Evolutionary conservation across 148 eudicot genomes (phyloP), one percentile per base, ranked within the genome.

Genomic region (Oxyria digyna): DNA sequence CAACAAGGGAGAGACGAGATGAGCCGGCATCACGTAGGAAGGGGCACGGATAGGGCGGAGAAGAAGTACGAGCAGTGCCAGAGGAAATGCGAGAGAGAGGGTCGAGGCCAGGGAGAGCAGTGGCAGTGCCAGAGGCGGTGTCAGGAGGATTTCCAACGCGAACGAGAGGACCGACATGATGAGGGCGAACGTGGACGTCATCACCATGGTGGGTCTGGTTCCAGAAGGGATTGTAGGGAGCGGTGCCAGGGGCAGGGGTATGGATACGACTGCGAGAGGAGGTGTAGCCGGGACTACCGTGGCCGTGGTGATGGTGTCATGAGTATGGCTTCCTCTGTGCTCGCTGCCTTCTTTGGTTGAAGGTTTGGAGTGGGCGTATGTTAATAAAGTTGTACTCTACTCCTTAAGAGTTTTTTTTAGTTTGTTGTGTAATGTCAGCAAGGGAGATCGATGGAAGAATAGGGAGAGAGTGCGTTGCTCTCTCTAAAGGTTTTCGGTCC

Each of bases 81-180:
- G 45, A 37, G 69, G 69, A n/a, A 11, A 46, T 66, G 69, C n/a
- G 69, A 66, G 69, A 66, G 13, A 17, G 46, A 66, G 33, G 69
- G 69, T 14, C 42, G 46, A 10, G 45, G 69, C 14, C 45, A 66
- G 3, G 43, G 32, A 0, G 46, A 70, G 32, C 72, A 70, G 46
- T 52, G 50, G 72, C 65, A 70, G 21, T 50, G 72, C 65, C 63
- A 52, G 46, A 46, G 27, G 57, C 23, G 59, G 8, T 69, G 71
- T 41, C 62, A 46, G 55, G 71, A 69, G 71, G 57, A 69, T 21
- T 66, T 35, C 7, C 12, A 66, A 31, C 46, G 29, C 10, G 20
- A 35, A 37, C 24, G 8, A 9, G 23, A 18, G 57, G 57, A 8
- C 21, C 7, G 54, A 8, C 23, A 3, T 8, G 54, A 12, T 0